Evolutionary conservation across 2,329 filamentous ascomycete genomes (phyloP), one percentile per base, ranked within the genome.

Genomic region (Neofusicoccum umdonicola): DNA sequence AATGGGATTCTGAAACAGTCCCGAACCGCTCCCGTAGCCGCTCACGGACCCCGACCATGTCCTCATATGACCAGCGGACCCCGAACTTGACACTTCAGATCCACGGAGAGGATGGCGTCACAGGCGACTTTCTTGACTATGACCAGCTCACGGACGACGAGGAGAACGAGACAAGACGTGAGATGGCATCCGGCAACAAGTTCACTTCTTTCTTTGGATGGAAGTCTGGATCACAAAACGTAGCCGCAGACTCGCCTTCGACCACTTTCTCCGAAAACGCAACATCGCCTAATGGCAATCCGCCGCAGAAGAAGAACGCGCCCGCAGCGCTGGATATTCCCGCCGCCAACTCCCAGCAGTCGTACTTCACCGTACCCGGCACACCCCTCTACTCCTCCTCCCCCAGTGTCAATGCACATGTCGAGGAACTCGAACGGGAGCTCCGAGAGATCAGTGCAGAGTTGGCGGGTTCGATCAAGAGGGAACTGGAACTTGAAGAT

Each of bases 401-500:
- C 71, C 80, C 72, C 63, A 78, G 72, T 70, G 80, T 73, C 72
- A 83, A 77, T 70, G 80, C 83, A 69, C 83, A 93, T 76, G 85
- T 96, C 72, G 88, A 92, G 76, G 92, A 96, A 76, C 89, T 99
- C 82, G 95, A 99, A 82, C 90, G 93, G 76, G 95, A 99, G 82
- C 79, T 99, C 69, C 92, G 92, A 71, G 91, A 94, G 77, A 94
- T 99, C 79, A 96, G 92, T 81, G 86, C 89, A 66, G 95, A 99
- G 83, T 83, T 99, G 76, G 95, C 95, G 39, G 86, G 88, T 69
- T 98, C 95, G 34, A 98, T 99, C 73, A 88, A 91, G 71, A 88
- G 95, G 67, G 95, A 99, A 81, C 94, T 99, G 86, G 95, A 99
- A 71, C 80, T 99, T 37, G 95, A 99, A 77, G 95, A 99, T 76